Base-by-base conservation (phyloP, 176 grass and related monocot species). In the Juncus inflexus region DNA sequence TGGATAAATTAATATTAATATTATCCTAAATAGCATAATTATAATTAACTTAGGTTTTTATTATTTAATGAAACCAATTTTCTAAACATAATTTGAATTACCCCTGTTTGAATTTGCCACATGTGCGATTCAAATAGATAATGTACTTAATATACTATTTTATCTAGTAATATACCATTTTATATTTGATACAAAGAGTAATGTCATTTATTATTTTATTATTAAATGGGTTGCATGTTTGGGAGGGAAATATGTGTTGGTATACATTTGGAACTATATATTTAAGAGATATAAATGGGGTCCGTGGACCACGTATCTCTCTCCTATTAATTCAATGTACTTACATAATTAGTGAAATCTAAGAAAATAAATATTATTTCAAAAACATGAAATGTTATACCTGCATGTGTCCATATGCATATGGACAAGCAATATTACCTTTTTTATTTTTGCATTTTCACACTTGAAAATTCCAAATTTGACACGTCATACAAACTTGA, bases 371-470 rank as follows among this genome's bases (percentile, higher is more conserved):
- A 28, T 28, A 28, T 28, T 28, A 28, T 28, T 42, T 63, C 42
- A 55, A 51, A 7, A 9, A 65, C 12, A 28, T 28, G 19, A 28
- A 68, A 35, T 53, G 50, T 53, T 9, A 54, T 37, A 37, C 11
- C 13, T 68, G 5, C 35, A 55, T 68, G 65, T 28, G 50, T 54
- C 53, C 36, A 58, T 42, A 67, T 67, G 19, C 15, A 47, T 67
- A 52, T 67, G 2, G 64, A 67, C 64, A 67, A 67, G 9, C 35
- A 5, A 47, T 40, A 28, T 55, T 14, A 38, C n/a, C 15, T 67
- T 54, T 69, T 12, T 69, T 41, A 42, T n/a, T 67, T 28, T 67
- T 67, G 43, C 64, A 67, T 52, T 66, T 12, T 6, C 7, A 67
- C 35, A 39, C 65, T 15, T 12, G 15, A 15, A 14, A 40, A 11